phyloP scores from a whole-genome alignment of 805 yeast genomes.

The Yarrowia bubula region DNA sequence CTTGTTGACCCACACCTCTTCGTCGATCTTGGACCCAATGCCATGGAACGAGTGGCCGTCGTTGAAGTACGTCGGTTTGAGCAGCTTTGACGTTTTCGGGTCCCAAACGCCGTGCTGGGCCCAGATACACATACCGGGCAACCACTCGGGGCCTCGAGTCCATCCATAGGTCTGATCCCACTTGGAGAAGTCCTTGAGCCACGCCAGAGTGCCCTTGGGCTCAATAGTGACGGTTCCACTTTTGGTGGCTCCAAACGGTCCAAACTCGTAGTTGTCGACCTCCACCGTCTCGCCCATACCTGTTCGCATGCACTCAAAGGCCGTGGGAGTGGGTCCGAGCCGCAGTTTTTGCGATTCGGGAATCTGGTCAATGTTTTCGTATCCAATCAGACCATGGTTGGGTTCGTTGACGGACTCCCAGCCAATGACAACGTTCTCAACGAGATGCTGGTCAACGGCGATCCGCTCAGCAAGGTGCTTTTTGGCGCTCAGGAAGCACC shows the following conservation, averaged over 20 bases:
- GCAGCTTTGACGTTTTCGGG: constrained; percentile 40
- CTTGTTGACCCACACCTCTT: constrained; percentile 57
- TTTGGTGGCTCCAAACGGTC: constrained; percentile 69
- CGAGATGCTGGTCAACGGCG: constrained; percentile 44
- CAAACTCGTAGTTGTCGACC: constrained; percentile 65
- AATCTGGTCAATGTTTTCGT: constrained; percentile 49
- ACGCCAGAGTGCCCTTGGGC: constrained; percentile 63
- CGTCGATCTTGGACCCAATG: constrained; percentile 35
- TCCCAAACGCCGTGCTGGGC: constrained; percentile 70
- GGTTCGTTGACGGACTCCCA: constrained; percentile 88
- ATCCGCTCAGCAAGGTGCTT: constrained; percentile 44
- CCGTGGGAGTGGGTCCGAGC: constrained; percentile 77
- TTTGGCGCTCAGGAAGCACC: constrained; percentile 58
- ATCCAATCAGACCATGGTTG: constrained; percentile 68
- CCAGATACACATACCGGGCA: constrained; percentile 72
- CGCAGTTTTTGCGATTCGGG: constrained; percentile 64
- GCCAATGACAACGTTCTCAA: constrained; percentile 62
- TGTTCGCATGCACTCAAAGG: constrained; percentile 61
- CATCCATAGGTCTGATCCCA: constrained; percentile 57
- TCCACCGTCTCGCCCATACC: constrained; percentile 73
- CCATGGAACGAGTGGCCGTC: constrained; percentile 25
- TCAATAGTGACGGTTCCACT: constrained; percentile 54
- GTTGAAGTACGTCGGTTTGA: constrained; percentile 53
- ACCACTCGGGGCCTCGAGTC: constrained; percentile 61
- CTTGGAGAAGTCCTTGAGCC: constrained; percentile 53